A percentile compares a stretch with the other conserved stretches of the same genome.
Conservation (phyloP, 1,284 basidiomycete genomes). For the Rhodotorula sp. region DNA sequence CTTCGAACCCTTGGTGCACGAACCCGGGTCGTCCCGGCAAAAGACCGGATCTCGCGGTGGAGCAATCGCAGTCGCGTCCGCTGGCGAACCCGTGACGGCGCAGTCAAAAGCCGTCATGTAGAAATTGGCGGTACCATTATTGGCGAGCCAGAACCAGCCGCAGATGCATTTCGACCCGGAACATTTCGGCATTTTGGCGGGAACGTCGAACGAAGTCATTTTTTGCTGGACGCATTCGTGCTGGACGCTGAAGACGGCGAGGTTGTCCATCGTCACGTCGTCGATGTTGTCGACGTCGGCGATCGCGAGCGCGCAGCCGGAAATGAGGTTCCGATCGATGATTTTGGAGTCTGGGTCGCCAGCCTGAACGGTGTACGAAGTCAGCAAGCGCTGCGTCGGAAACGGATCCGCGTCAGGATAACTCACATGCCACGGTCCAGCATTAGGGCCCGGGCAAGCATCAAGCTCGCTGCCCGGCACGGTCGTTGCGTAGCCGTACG, state of each 20-base stretch:
- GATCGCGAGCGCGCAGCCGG: constrained; percentile 39
- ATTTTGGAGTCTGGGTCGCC: constrained; percentile 22
- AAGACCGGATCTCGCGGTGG: constrained; percentile 30
- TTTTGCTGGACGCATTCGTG: constrained; percentile 31
- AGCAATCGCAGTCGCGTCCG: constrained; percentile 30
- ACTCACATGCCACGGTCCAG: constrained; percentile 12
- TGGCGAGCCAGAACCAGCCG: constrained; percentile 34
- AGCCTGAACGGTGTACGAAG: not conserved
- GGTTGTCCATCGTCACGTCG: constrained; percentile 37
- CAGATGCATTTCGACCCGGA: constrained; percentile 36
- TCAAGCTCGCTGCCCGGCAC: constrained; percentile 18
- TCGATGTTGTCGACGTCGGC: constrained; percentile 37
- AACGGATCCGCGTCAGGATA: not conserved
- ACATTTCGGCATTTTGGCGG: constrained; percentile 35
- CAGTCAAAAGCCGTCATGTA: constrained; percentile 39
- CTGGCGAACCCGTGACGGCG: constrained; percentile 22
- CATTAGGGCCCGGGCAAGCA: constrained; percentile 34
- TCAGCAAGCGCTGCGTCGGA: not conserved
- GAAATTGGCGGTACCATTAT: constrained; percentile 30
- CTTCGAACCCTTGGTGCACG: constrained; percentile 25
- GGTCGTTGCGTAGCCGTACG: constrained; percentile 28
- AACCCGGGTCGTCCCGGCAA: constrained; percentile 13
- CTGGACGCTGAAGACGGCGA: constrained; percentile 37
- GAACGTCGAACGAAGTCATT: constrained; percentile 31
- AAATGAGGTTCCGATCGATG: constrained; percentile 26